Evolutionary conservation across 345 rosid genomes (phyloP), one percentile per base, ranked within the genome.

Genomic region (Nephelium lappaceum): DNA sequence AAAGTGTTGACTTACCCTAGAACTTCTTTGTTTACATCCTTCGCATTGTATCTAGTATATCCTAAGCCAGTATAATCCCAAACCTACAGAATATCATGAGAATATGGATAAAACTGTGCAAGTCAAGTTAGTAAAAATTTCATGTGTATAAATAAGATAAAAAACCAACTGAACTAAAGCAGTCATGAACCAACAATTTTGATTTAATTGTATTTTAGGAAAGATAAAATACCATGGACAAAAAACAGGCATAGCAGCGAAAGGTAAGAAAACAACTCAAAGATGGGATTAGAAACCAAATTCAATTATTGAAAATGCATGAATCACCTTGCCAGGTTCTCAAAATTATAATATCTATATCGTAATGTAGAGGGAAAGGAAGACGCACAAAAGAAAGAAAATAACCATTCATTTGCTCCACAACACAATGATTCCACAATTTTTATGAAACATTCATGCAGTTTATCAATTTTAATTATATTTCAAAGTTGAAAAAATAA

Each of bases 31-130:
- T 89, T 79, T 41, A 84, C 93, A 81, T 95, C 98, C 78, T 85
- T 90, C 67, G 99, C 95, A 86, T 83, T 81, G 79, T 95, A 95
- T 83, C 84, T 88, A 79, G 98, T 88, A 80, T 86, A 95, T 80
- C 97, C 98, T 74, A 91, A 82, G 83, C 99, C 98, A 53, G 99
- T 92, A 86, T 93, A 91, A 84, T 95, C 99, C 99, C 99, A 93
- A 45, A 95, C 98, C 99, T 95, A 80, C 67, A 82, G 53, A 72
- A 86, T 39, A 25, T 47, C 24, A 60, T 18, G 21, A 51, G 47
- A 51, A 15, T n/a, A 15, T 16, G 41, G 43, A 53, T 71, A 51
- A 72, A 73, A 65, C 16, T 63, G 47, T 43, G 12, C 27, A 68
- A 0, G 25, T 12, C 38, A 45, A 53, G 5, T 4, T 69, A 43